Base-by-base conservation (phyloP, 192 early-diverging fungal species). In the Borealophlyctis nickersoniae region DNA sequence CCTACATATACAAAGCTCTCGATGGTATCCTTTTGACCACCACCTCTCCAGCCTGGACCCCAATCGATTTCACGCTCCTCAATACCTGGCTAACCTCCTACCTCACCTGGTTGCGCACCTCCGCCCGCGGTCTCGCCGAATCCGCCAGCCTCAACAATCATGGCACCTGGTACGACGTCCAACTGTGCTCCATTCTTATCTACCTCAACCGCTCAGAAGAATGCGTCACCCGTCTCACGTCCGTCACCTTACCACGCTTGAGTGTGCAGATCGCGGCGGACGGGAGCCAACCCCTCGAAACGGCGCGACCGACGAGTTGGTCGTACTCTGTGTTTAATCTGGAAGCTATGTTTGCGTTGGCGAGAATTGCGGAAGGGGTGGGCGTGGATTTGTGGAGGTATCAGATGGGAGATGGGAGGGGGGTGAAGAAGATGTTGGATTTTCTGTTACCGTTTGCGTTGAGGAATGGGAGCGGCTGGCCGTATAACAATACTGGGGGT, bases 101-200 rank as follows among this genome's bases (percentile, higher is more conserved):
- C 60, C 49, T 52, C 31, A 31, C 24, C 30, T 72, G 70, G 70
- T 57, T 72, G 2, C 58, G 45, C 23, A 55, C 58, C 0, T 72
- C 70, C 23, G 9, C 65, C 13, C 58, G 57, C 0, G 70, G 49
- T 4, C 19, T 28, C 26, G n/a, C 30, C 62, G 60, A 68, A 62
- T 4, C n/a, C 14, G 3, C 24, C 30, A 54, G n/a, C 28, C 55
- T 71, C 58, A 77, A 84, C 68, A 81, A 84, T 54, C 84, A 82
- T 33, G 84, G 81, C 62, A 79, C 82, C 13, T 81, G 77, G 73
- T 80, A 75, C 66, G 81, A 83, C 55, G 72, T 82, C 3, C 85
- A 86, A 45, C 29, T 68, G 27, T 52, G 75, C 33, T 60, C 72
- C 3, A 61, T 86, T 39, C 69, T 73, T 28, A 53, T 79, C 30